These are phyloP conservation scores for Penicillium argentinense DNA, from an alignment of 495 filamentous ascomycete genomes.

Conservation along the genomic window DNA sequence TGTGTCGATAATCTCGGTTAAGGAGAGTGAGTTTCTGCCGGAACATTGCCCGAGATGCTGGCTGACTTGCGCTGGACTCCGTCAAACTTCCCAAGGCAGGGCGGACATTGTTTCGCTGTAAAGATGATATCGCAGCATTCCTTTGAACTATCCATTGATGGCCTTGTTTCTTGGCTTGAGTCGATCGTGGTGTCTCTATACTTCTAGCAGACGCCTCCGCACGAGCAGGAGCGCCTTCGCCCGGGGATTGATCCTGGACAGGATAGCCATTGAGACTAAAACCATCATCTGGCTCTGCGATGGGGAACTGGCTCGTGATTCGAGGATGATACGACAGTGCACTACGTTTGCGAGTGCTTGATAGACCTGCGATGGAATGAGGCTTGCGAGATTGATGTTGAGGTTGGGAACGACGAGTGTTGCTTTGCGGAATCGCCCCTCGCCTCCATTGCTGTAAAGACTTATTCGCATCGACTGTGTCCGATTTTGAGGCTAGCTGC, in stretches of 20 bases:
- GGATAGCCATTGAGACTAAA: not conserved
- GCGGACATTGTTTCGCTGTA: slow-evolving; percentile 31
- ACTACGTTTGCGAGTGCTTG: slow-evolving; percentile 15
- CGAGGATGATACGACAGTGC: slow-evolving; percentile 4
- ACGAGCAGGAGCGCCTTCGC: not conserved
- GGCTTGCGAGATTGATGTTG: slow-evolving; percentile 20
- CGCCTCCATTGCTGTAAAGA: slow-evolving; percentile 73
- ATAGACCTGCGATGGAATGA: slow-evolving; percentile 21
- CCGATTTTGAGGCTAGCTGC: slow-evolving; percentile 63
- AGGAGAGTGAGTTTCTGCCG: slow-evolving; percentile 29
- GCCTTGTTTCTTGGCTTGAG: slow-evolving; percentile 22
- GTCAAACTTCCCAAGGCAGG: slow-evolving; percentile 43
- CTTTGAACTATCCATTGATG: slow-evolving; percentile 40
- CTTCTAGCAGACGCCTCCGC: slow-evolving; percentile 1
- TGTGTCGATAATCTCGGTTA: slow-evolving; percentile 24
- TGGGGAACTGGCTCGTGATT: slow-evolving; percentile 3
- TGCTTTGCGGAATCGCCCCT: slow-evolving; percentile 59
- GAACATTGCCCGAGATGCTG: slow-evolving; percentile 22
- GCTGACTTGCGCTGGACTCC: slow-evolving; percentile 14
- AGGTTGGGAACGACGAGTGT: slow-evolving; percentile 24
- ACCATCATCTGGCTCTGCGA: not conserved
- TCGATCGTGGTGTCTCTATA: not conserved
- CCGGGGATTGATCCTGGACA: not conserved
- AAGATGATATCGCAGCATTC: slow-evolving; percentile 34
- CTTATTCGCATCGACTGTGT: slow-evolving; percentile 72